Evolutionary conservation across 2,329 filamentous ascomycete species (phyloP).

Genomic region (Cladobotryum mycophilum): DNA sequence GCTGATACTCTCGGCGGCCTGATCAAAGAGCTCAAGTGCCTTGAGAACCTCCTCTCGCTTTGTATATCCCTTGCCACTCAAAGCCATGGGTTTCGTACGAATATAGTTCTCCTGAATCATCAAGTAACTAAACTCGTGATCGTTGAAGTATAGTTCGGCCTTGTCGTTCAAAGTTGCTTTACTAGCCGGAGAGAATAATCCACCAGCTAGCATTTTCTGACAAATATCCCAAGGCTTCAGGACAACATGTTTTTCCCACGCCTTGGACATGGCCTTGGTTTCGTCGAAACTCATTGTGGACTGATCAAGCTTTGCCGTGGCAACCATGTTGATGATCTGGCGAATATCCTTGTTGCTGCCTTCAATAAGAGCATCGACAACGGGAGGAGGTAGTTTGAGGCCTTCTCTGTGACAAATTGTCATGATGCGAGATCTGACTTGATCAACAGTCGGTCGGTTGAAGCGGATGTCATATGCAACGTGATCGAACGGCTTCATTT

Average conservation of each 20-base stretch:
- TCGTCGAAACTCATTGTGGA: conserved; percentile 74
- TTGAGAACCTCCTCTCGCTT: conserved; percentile 70
- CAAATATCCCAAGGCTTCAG: conserved; percentile 98
- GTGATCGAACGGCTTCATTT: conserved; percentile 97
- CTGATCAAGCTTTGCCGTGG: conserved; percentile 85
- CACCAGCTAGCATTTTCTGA: conserved; percentile 80
- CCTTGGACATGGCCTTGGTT: conserved; percentile 90
- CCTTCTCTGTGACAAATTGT: conserved; percentile 92
- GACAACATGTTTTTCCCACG: conserved; percentile 96
- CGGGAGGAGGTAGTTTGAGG: conserved; percentile 72
- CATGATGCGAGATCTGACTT: conserved; percentile 86
- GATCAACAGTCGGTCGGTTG: conserved; percentile 80
- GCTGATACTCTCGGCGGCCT: conserved; percentile 91
- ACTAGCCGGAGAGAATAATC: conserved; percentile 77
- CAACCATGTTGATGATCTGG: conserved; percentile 98
- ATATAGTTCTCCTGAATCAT: conserved; percentile 99
- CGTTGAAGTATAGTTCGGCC: conserved; percentile 98
- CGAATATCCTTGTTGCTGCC: conserved; percentile 93
- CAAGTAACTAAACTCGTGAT: conserved; percentile 93
- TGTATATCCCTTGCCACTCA: conserved; percentile 49
- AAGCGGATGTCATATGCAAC: conserved; percentile 82
- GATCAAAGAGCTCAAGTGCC: conserved; percentile 75
- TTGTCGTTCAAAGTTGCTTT: conserved; percentile 92
- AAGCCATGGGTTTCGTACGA: conserved; percentile 65
- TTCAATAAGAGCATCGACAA: conserved; percentile 90